Base-by-base conservation (phyloP, 768 basidiomycete genomes). In the Amanita muscaria region DNA sequence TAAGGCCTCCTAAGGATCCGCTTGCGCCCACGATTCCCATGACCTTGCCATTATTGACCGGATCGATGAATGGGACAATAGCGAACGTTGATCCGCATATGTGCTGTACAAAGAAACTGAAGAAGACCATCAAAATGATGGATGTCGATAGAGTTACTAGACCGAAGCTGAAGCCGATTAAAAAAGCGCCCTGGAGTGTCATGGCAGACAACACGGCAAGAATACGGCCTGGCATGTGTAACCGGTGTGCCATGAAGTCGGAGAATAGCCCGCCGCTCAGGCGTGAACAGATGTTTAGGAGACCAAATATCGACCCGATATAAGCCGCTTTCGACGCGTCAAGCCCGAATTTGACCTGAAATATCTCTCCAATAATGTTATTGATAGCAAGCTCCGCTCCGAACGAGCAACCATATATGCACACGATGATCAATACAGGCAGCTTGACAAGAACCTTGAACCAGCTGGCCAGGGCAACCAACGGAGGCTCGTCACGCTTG, bases 311-410 rank as follows among this genome's bases (percentile, higher is more conserved):
- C 1, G 62, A 70, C n/a, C 60, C 59, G 51, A 64, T 60, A 51
- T 79, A 79, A 9, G 77, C 78, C 14, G 77, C 73, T 33, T 66
- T 64, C 22, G 70, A 66, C 53, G 74, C 73, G 12, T 66, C 65
- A 43, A 79, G 70, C 14, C 58, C 56, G 11, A 53, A 35, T 3
- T 59, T 52, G 33, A 57, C 56, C 47, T 63, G 60, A 12, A 77
- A 57, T 6, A 73, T 63, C 45, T 61, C 68, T n/a, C 71, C 66
- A 51, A 79, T 60, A 47, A 70, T 69, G 5, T 68, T 69, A 51
- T 81, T 75, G 33, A 81, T 66, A 1, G 72, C 69, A 5, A 81
- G 66, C 56, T 80, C 79, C 36, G 70, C 66, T 0, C 79, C 78
- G 50, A 80, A 79, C 2, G 76, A 76, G 1, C 70, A 70, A 29